A percentile compares a stretch with the other conserved stretches of the same genome.
Conservation (phyloP, 2,329 filamentous ascomycete species). For the Aspergillus fischeri region DNA sequence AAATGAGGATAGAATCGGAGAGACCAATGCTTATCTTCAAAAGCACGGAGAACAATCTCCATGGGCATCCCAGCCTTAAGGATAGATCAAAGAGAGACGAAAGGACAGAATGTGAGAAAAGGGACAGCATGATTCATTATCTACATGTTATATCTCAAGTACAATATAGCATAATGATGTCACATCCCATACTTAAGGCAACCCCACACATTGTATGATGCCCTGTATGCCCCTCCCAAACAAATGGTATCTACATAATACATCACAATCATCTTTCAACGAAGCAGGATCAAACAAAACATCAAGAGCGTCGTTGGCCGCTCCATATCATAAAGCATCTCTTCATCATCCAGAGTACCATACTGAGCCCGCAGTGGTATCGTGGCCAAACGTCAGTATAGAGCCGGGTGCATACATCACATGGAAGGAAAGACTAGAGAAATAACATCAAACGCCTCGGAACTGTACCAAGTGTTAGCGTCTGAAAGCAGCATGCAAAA, state of each 20-base stretch:
- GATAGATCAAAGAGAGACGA: no score
- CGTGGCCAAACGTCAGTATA: slow-evolving; percentile 17
- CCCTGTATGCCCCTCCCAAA: neutral
- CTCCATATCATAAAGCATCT: slow-evolving; percentile 9
- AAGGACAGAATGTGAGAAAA: no score
- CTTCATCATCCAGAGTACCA: slow-evolving; percentile 22
- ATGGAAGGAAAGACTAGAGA: slow-evolving; percentile 1
- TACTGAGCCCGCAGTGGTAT: slow-evolving; percentile 31
- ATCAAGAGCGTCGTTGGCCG: slow-evolving; percentile 2
- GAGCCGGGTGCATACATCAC: neutral
- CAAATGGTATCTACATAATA: slow-evolving; percentile 11
- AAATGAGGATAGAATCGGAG: no score
- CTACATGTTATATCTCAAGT: neutral
- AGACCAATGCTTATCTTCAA: no score
- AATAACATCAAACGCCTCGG: slow-evolving; percentile 45
- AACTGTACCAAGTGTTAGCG: slow-evolving; percentile 35
- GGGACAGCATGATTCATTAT: neutral
- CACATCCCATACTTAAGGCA: neutral
- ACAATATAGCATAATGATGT: neutral
- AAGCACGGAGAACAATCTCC: no score
- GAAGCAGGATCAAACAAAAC: neutral
- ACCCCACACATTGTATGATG: neutral
- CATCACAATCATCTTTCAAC: neutral
- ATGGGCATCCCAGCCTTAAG: no score
- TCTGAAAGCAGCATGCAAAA: neutral